Conservation (phyloP, 208 protist genomes). For the Naegleria lovaniensis region DNA sequence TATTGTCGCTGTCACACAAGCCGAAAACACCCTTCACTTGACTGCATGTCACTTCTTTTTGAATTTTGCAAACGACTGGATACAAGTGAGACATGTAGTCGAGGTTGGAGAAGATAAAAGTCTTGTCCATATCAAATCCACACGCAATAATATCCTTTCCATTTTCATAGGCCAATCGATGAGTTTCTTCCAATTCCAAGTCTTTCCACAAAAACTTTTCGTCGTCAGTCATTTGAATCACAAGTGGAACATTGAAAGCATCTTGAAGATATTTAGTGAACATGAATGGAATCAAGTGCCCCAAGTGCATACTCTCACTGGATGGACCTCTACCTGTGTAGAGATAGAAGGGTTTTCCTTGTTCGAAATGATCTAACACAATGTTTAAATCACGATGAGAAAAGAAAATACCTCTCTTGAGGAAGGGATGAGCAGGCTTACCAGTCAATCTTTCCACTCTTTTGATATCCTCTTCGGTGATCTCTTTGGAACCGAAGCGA, state of each 20-base stretch:
- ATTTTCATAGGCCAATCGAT: constrained; percentile 80
- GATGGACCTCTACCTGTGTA: constrained; percentile 98
- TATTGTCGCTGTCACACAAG: constrained; percentile 74
- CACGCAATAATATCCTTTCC: constrained; percentile 98
- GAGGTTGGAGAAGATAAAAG: constrained; percentile 98
- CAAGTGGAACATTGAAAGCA: constrained; percentile 87
- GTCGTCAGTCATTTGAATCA: constrained; percentile 99
- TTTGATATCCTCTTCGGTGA: constrained; percentile 67
- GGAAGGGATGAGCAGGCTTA: constrained; percentile 74
- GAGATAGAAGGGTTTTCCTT: constrained; percentile 85
- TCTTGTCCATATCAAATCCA: constrained; percentile 93
- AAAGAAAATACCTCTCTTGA: constrained; percentile 89
- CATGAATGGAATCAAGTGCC: constrained; percentile 97
- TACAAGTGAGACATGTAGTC: constrained; percentile 93
- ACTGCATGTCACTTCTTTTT: constrained; percentile 79
- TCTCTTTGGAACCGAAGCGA: constrained; percentile 73
- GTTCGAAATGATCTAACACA: constrained; percentile 79
- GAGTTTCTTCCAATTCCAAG: constrained; percentile 63
- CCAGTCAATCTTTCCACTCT: constrained; percentile 74
- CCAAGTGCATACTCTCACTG: constrained; percentile 89
- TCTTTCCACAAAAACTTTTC: constrained; percentile 98
- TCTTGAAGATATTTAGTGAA: constrained; percentile 97
- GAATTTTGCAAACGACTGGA: constrained; percentile 79
- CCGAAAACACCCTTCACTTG: constrained; percentile 86
- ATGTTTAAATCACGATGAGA: constrained; percentile 90